Base-by-base conservation (phyloP, 1,284 basidiomycete species). In the Cryptococcus sp. region DNA sequence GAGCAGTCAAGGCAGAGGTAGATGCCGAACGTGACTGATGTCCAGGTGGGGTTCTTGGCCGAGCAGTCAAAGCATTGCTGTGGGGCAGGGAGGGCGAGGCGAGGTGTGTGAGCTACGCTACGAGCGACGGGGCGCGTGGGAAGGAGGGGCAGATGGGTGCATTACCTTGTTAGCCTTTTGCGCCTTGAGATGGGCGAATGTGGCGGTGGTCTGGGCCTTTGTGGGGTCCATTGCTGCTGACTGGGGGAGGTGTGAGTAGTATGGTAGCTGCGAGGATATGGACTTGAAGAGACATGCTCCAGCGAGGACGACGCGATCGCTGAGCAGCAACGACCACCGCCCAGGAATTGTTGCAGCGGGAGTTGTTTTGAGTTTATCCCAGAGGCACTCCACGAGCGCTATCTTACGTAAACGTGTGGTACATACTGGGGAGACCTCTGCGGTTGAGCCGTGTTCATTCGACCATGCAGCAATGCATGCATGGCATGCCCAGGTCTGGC, bases 1-100 rank as follows among this genome's bases (percentile, higher is more conserved):
- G 94, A 98, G 81, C 95, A 98, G 68, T 98, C 94, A 46, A 98
- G 81, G 73, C 95, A 99, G 71, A 99, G 95, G 79, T 98, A 98
- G 46, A 98, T 87, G 50, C 91, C 95, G 72, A 88, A 99, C 0
- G 92, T 95, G 36, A 96, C 92, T 62, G 90, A 94, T 2, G 93
- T 88, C 95, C 95, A 98, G 47, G 94, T 96, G 54, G 95, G 95
- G 80, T 96, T 97, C 71, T 93, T 89, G 59, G 95, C 93, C 67
- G 86, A 84, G 75, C 96, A 98, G 78, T 98, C 95, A 73, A 97
- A 97, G 80, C 95, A 98, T 69, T 86, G 83, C 95, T 98, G 68
- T 7, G 6, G 15, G 1, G 28, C 28, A 9, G 5, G 13, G 37
- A 24, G 16, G 21, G 45, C 35, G 11, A 23, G 21, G 45, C 35